A percentile compares a stretch with the other conserved stretches of the same genome.
Conservation (phyloP, 2,329 filamentous ascomycete species). For the Zopfia rhizophila region DNA sequence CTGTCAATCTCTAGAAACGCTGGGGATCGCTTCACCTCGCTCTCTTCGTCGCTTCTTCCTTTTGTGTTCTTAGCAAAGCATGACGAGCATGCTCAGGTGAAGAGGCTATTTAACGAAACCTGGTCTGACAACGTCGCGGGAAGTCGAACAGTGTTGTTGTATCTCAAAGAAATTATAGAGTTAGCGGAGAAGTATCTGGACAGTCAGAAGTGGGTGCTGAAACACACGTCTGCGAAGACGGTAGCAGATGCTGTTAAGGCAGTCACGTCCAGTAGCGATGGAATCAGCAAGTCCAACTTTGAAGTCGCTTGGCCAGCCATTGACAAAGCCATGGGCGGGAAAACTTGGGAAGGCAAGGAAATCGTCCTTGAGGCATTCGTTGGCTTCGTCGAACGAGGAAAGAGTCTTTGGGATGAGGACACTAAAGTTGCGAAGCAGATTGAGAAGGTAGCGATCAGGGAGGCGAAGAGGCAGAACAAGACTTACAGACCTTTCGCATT, state of each 20-base stretch:
- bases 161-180: constrained; percentile 81
- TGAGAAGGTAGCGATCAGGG: constrained; percentile 75
- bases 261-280: constrained; percentile 64
- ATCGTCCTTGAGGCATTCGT: constrained; percentile 82
- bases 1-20: constrained; percentile 86
- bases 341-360: constrained; percentile 94
- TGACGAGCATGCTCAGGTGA: constrained; percentile 82
- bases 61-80: constrained; percentile 90
- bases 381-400: constrained; percentile 75
- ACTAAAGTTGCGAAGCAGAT: constrained; percentile 71
- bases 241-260: constrained; percentile 78
- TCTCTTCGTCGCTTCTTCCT: constrained; percentile 80
- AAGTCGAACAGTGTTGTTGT: constrained; percentile 81
- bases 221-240: constrained; percentile 85
- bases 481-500: constrained; percentile 82
- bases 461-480: constrained; percentile 93
- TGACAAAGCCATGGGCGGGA: constrained; percentile 83
- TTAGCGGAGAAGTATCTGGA: constrained; percentile 76
- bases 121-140: constrained; percentile 94
- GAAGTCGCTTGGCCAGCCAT: constrained; percentile 81
- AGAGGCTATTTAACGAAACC: constrained; percentile 81
- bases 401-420: constrained; percentile 67
- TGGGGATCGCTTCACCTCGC: constrained; percentile 83
- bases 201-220: constrained; percentile 87
- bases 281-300: constrained; percentile 70